phyloP scores from a whole-genome alignment of 2,329 filamentous ascomycete species.

The Coniochaeta sp. region DNA sequence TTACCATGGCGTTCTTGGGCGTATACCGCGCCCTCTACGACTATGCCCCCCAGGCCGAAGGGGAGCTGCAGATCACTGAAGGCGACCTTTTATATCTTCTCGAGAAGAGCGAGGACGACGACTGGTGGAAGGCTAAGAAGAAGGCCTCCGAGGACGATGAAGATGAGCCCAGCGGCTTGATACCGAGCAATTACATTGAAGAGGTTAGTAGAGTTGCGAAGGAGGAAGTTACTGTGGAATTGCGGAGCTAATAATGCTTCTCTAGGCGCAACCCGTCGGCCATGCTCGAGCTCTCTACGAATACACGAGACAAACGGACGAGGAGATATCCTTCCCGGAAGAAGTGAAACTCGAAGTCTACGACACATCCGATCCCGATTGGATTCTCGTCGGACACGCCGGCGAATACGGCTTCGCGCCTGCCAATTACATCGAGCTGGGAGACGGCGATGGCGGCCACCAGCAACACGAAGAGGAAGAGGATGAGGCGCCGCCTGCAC shows the following conservation, averaged over 20 bases:
- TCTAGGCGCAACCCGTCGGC: constrained; percentile 49
- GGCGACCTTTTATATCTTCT: constrained; percentile 85
- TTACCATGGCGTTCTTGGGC: constrained; percentile 79
- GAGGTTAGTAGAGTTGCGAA: constrained; percentile 76
- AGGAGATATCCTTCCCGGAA: constrained; percentile 93
- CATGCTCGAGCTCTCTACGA: constrained; percentile 94
- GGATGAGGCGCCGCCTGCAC: constrained; percentile 27
- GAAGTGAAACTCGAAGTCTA: constrained; percentile 78
- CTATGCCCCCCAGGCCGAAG: constrained; percentile 79
- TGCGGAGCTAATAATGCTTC: background rate
- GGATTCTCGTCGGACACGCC: constrained; percentile 84
- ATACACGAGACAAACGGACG: constrained; percentile 93
- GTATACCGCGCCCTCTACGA: constrained; percentile 90
- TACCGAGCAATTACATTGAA: constrained; percentile 93
- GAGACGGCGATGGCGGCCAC: constrained; percentile 33
- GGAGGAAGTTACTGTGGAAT: constrained; percentile 7
- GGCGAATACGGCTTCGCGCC: constrained; percentile 91
- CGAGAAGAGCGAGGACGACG: constrained; percentile 68
- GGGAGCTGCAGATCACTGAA: constrained; percentile 77
- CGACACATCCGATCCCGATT: constrained; percentile 88
- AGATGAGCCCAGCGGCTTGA: constrained; percentile 81
- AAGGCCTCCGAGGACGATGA: constrained; percentile 76
- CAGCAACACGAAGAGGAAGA: constrained; percentile 35
- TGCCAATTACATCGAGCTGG: constrained; percentile 86
- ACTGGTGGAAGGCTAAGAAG: constrained; percentile 98